Evolutionary conservation across 495 filamentous ascomycete genomes (phyloP).

Genomic region (Pseudotulostoma volvatum): DNA sequence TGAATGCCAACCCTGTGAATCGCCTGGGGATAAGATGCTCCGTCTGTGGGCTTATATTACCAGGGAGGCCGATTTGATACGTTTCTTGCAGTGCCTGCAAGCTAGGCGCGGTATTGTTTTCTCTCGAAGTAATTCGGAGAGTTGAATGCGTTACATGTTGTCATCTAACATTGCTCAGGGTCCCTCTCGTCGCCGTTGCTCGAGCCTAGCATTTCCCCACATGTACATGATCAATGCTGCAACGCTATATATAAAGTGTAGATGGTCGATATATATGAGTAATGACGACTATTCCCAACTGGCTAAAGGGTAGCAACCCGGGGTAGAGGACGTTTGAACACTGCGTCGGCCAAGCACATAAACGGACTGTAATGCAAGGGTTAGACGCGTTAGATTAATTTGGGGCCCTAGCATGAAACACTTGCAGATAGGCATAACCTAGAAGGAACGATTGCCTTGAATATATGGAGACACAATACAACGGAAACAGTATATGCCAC

Average conservation of each 20-base stretch:
- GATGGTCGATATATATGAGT: conserved; percentile 12
- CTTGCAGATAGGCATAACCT: conserved; percentile 16
- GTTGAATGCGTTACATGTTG: conserved; percentile 22
- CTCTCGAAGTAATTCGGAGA: conserved; percentile 17
- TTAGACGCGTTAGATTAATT: too few species aligned
- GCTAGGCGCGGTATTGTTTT: conserved; percentile 9
- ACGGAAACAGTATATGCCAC: conserved; percentile 13
- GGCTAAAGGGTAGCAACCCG: conserved; percentile 11
- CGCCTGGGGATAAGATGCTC: neutral
- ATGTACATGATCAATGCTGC: conserved; percentile 14
- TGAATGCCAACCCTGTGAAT: too few species aligned
- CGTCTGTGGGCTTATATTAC: neutral
- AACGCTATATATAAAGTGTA: conserved; percentile 13
- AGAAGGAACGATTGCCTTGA: conserved; percentile 14
- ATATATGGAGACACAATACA: conserved; percentile 11
- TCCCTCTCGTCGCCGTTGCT: conserved; percentile 3
- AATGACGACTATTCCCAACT: conserved; percentile 11
- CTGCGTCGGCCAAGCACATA: conserved; percentile 15
- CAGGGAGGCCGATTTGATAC: conserved; percentile 16
- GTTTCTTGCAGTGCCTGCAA: conserved; percentile 16
- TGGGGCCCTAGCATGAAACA: neutral
- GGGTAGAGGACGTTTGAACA: conserved; percentile 19
- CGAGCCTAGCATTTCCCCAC: conserved; percentile 3
- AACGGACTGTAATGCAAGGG: conserved; percentile 11
- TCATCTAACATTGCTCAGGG: conserved; percentile 17